These are phyloP conservation scores for Hypoxylon lenormandii DNA, from an alignment of 495 filamentous ascomycete genomes.

Conservation along the genomic window DNA sequence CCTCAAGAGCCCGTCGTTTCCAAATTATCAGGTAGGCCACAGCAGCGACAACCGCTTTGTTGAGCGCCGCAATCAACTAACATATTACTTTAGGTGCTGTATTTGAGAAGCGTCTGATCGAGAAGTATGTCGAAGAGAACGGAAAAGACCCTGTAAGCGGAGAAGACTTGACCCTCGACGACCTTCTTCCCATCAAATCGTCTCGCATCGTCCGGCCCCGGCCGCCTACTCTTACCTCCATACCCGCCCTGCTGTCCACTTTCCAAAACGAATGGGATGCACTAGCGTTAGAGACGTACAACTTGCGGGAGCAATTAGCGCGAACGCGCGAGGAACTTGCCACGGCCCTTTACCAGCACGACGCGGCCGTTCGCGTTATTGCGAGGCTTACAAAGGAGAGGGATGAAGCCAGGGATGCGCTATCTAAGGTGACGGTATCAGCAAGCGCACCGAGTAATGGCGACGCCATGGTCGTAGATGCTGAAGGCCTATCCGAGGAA, in stretches of 20 bases:
- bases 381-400: conserved; percentile 86
- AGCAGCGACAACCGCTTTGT: conserved; percentile 3
- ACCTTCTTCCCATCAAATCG: conserved; percentile 87
- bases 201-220: conserved; percentile 84
- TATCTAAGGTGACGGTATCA: conserved; percentile 82
- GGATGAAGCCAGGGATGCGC: conserved; percentile 92
- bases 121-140: conserved; percentile 93
- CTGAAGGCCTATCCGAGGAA: conserved; percentile 74
- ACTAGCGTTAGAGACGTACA: conserved; percentile 87
- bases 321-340: conserved; percentile 93
- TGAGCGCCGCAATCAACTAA: conserved; percentile 44
- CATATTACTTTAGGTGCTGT: conserved; percentile 71
- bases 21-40: conserved; percentile 82
- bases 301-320: conserved; percentile 84
- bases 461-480: conserved; percentile 93
- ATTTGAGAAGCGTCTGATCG: conserved; percentile 94
- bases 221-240: conserved; percentile 94
- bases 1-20: conserved; percentile 95
- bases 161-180: conserved; percentile 85
- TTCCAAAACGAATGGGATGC: conserved; percentile 99
- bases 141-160: conserved; percentile 93
- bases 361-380: conserved; percentile 93
- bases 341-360: conserved; percentile 92
- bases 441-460: conserved; percentile 68
- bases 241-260: conserved; percentile 93